Base-by-base conservation (phyloP, 768 basidiomycete genomes). In the Lenzites betulinus region DNA sequence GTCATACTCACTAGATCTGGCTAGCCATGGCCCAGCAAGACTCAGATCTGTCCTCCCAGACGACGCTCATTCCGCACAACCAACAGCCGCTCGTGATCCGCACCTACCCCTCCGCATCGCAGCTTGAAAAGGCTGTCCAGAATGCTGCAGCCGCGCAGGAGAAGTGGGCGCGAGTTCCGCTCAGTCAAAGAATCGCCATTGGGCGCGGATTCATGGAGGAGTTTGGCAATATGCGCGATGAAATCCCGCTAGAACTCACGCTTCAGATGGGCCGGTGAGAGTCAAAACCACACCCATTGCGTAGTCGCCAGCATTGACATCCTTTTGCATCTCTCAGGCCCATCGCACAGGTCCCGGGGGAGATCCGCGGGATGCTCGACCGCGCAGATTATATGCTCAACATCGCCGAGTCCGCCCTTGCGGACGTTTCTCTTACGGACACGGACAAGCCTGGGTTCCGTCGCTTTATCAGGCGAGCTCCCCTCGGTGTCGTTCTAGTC, bases 221-320 rank as follows among this genome's bases (percentile, higher is more conserved):
- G 68, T 84, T 86, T 70, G 74, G 78, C 67, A 78, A 76, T 54
- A 74, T 78, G 62, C 74, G 74, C 8, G 83, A 89, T 18, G 83
- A 90, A 30, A 82, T 93, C 15, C 84, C 86, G 0, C 68, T 82
- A 33, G 95, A 98, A 66, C 77, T 98, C 53, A 87, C 93, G 0
- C 66, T 87, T 53, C 92, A 97, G 75, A 98, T 99, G 90, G 96
- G 96, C 38, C 79, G 94, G 93, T 93, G 61, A 65, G 85, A 35
- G 28, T 41, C 16, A 25, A 13, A 13, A 47, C 15, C 38, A 7
- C 4, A 28, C 12, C 3, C 4, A 35, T n/a, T 18, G 3, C 25
- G 7, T 23, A 26, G 3, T 20, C n/a, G n/a, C n/a, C n/a, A n/a
- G n/a, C n/a, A n/a, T 23, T 13, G 18, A 20, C 26, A 9, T 23